A percentile compares a stretch with the other conserved stretches of the same genome.
These are phyloP conservation scores for Astraeus odoratus DNA, from an alignment of 768 basidiomycete species.

Conservation along the genomic window DNA sequence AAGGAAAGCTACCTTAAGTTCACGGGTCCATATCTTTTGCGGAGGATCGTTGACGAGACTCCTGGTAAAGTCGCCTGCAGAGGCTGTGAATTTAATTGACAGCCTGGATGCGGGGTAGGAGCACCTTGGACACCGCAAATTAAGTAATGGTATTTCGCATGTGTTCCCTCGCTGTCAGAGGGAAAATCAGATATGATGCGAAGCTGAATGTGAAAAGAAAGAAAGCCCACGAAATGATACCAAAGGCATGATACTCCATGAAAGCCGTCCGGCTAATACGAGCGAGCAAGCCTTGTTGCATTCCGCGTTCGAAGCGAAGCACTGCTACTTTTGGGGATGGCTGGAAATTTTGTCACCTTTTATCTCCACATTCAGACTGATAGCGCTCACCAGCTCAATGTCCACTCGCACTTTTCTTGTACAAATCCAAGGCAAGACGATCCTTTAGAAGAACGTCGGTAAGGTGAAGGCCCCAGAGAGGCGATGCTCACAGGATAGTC, in stretches of 20 bases:
- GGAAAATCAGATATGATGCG: slow-evolving; percentile 7
- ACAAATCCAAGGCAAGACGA: slow-evolving; percentile 69
- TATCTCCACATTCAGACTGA: background rate
- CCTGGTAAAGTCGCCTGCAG: slow-evolving; percentile 64
- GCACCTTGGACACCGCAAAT: slow-evolving; percentile 71
- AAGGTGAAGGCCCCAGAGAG: background rate
- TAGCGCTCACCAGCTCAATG: slow-evolving; percentile 58
- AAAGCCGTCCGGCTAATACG: slow-evolving; percentile 67
- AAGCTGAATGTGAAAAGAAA: background rate
- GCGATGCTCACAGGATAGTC: slow-evolving; percentile 55
- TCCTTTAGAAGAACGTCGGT: slow-evolving; percentile 32
- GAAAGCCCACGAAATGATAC: slow-evolving; percentile 58
- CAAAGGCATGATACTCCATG: slow-evolving; percentile 81
- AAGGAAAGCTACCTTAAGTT: slow-evolving; percentile 52
- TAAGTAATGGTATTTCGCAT: slow-evolving; percentile 74
- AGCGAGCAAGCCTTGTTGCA: slow-evolving; percentile 76
- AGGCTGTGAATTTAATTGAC: background rate
- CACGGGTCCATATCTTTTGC: slow-evolving; percentile 67
- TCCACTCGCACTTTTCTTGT: slow-evolving; percentile 67
- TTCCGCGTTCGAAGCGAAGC: slow-evolving; percentile 72
- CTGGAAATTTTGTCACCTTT: slow-evolving; percentile 31
- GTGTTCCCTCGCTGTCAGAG: slow-evolving; percentile 53
- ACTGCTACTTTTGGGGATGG: slow-evolving; percentile 76
- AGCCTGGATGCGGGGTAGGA: background rate
- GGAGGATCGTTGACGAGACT: slow-evolving; percentile 66